Conservation (phyloP, 2,329 filamentous ascomycete species). For the Cladosporium sp. region DNA sequence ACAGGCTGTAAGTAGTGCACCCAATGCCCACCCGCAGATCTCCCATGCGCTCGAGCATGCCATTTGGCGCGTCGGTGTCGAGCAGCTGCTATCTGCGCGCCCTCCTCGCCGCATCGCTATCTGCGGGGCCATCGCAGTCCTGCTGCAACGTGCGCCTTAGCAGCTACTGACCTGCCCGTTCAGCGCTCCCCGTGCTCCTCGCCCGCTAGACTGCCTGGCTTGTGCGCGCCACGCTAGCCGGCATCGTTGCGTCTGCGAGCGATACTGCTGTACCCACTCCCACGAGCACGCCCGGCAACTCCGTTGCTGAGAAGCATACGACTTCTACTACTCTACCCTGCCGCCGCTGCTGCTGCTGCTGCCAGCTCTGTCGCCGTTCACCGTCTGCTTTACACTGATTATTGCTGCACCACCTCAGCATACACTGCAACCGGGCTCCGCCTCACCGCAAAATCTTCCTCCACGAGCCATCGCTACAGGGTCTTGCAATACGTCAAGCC, state of each 20-base stretch:
- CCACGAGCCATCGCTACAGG: not conserved
- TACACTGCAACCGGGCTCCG: not conserved
- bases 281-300: conserved; percentile 1
- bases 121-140: conserved; percentile 1
- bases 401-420: not conserved
- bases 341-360: not conserved
- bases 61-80: not conserved
- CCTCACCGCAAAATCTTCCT: not conserved
- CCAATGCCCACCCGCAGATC: conserved; percentile 1
- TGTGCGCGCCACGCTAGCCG: conserved; percentile 1
- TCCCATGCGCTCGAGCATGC: not conserved
- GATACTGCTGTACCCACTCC: conserved; percentile 7
- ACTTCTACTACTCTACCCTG: not conserved
- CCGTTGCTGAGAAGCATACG: conserved; percentile 1
- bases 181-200: not conserved
- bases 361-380: not conserved
- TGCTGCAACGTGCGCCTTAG: not conserved
- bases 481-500: no score
- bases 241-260: conserved; percentile 6
- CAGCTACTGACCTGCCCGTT: not conserved
- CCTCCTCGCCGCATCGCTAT: not conserved
- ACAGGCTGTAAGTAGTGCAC: not conserved
- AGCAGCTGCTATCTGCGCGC: not conserved
- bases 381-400: not conserved
- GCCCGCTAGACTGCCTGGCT: conserved; percentile 1